These are phyloP conservation scores for Flaveria linearis DNA, from an alignment of 129 eudicot species.

Conservation along the genomic window DNA sequence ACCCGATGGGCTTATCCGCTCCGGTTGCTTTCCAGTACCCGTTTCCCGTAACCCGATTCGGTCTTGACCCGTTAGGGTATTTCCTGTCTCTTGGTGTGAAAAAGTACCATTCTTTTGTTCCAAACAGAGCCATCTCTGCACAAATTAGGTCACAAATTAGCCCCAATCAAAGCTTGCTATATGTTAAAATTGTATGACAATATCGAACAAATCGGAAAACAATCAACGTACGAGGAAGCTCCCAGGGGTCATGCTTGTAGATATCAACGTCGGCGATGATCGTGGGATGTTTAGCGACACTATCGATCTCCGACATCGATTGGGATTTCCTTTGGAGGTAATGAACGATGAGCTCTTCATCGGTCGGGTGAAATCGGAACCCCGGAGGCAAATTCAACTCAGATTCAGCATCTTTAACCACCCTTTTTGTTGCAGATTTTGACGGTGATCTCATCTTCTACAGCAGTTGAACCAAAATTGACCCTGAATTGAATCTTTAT, in stretches of 20 bases:
- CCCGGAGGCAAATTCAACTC: constrained; percentile 41
- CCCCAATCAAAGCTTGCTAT: neutral
- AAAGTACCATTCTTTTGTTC: constrained; percentile 48
- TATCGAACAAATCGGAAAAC: too few species aligned
- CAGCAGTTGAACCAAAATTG: neutral
- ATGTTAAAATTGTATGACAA: too few species aligned
- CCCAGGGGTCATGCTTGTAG: constrained; percentile 43
- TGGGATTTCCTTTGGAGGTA: constrained; percentile 28
- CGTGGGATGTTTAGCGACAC: constrained; percentile 4
- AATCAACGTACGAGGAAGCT: constrained; percentile 9
- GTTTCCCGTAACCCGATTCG: constrained; percentile 41
- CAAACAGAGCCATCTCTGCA: constrained; percentile 39
- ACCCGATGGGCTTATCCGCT: constrained; percentile 35
- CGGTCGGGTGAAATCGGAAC: constrained; percentile 45
- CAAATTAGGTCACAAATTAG: neutral
- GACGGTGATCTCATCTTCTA: constrained; percentile 31
- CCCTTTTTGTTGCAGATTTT: constrained; percentile 14
- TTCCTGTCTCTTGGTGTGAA: constrained; percentile 48
- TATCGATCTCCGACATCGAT: neutral
- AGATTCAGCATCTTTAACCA: constrained; percentile 37
- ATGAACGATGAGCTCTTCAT: constrained; percentile 40
- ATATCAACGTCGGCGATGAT: constrained; percentile 43
- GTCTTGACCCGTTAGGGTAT: constrained; percentile 44
- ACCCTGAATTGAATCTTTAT: neutral
- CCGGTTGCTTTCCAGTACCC: constrained; percentile 54